Evolutionary conservation across 1,284 basidiomycete genomes (phyloP).

Genomic region (Rhodotorula sp.): DNA sequence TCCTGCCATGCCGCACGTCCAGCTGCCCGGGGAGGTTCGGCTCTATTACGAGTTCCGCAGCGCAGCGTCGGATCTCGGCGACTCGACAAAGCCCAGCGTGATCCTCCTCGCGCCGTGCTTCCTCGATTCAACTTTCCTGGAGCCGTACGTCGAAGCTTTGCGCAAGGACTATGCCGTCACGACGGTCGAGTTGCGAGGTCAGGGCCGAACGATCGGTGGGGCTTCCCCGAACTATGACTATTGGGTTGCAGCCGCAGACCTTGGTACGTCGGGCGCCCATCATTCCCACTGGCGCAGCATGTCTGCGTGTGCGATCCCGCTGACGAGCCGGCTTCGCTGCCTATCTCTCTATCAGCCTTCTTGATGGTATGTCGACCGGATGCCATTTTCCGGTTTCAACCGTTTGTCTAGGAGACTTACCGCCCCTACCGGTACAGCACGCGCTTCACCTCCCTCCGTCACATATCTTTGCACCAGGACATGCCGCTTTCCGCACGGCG

Average conservation of each 20-base stretch:
- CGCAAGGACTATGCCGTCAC: conserved; percentile 9
- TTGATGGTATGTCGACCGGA: conserved; percentile 11
- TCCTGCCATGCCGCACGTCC: conserved; percentile 24
- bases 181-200: conserved; percentile 14
- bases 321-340: background rate
- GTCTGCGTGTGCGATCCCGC: background rate
- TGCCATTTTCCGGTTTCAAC: background rate
- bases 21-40: conserved; percentile 11
- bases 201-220: conserved; percentile 11
- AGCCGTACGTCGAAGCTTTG: conserved; percentile 18
- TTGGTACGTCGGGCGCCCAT: background rate
- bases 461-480: conserved; percentile 24
- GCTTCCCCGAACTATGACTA: conserved; percentile 12
- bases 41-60: conserved; percentile 23
- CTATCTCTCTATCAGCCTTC: conserved; percentile 4
- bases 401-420: background rate
- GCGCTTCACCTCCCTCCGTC: conserved; percentile 21
- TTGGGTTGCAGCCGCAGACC: conserved; percentile 13
- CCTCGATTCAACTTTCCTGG: conserved; percentile 15
- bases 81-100: conserved; percentile 15
- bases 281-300: no score
- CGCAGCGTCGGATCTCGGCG: background rate
- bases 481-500: conserved; percentile 16
- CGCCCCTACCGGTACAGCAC: background rate
- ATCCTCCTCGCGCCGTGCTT: conserved; percentile 26